A percentile compares a stretch with the other conserved stretches of the same genome.
Evolutionary conservation across 352 stramenopile species (phyloP).

Genomic region (Globisporangium carolinianum): DNA sequence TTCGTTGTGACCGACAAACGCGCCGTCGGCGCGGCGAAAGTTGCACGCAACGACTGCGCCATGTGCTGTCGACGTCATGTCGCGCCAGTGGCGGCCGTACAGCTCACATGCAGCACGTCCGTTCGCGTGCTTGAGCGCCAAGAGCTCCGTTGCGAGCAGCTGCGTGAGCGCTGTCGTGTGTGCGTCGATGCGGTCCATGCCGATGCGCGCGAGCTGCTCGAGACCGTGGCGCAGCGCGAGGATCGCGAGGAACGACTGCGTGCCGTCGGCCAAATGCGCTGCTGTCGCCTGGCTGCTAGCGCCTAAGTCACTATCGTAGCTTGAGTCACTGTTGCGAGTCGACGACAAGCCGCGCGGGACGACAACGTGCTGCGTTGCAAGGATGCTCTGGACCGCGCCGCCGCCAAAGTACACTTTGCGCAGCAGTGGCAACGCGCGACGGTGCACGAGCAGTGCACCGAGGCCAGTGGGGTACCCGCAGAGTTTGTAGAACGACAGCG

Average conservation of each 20-base stretch:
- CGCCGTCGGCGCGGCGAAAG: slow-evolving; percentile 42
- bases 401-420: slow-evolving; percentile 59
- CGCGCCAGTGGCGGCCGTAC: slow-evolving; percentile 27
- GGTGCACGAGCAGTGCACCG: slow-evolving; percentile 52
- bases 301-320: neutral
- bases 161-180: slow-evolving; percentile 42
- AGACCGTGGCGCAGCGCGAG: slow-evolving; percentile 51
- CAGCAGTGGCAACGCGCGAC: slow-evolving; percentile 26
- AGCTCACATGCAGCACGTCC: slow-evolving; percentile 32
- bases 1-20: slow-evolving; percentile 65
- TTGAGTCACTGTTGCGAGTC: neutral
- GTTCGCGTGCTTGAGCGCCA: slow-evolving; percentile 48
- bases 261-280: slow-evolving; percentile 49
- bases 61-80: slow-evolving; percentile 2
- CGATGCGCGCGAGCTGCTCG: slow-evolving; percentile 29
- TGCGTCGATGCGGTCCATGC: slow-evolving; percentile 34
- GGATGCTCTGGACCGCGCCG: slow-evolving; percentile 53
- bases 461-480: slow-evolving; percentile 71
- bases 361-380: slow-evolving; percentile 34
- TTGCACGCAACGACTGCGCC: slow-evolving; percentile 60
- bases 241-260: slow-evolving; percentile 62
- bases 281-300: slow-evolving; percentile 5
- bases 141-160: slow-evolving; percentile 30
- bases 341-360: slow-evolving; percentile 22
- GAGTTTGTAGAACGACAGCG: slow-evolving; percentile 82